A percentile compares a stretch with the other conserved stretches of the same genome.
Conservation (phyloP, 768 basidiomycete species). For the Rhizopogon salebrosus region DNA sequence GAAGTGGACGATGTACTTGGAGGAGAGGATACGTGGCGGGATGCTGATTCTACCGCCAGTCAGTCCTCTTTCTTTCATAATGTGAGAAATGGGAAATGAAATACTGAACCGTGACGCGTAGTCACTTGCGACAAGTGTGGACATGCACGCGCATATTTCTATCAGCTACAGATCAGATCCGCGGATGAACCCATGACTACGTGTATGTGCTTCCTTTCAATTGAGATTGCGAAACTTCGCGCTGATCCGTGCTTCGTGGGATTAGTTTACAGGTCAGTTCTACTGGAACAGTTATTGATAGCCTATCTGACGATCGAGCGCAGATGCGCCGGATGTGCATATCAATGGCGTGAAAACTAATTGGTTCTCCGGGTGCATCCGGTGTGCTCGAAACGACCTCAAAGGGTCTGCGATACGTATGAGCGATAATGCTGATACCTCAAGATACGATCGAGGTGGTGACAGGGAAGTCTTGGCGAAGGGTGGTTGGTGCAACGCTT, state of each 20-base stretch:
- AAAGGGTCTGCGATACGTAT: not conserved
- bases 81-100: too few species aligned
- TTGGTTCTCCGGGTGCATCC: not conserved
- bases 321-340: conserved; percentile 59
- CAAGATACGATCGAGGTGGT: too few species aligned
- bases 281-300: not conserved
- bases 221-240: not conserved
- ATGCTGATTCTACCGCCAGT: conserved; percentile 87
- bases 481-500: too few species aligned
- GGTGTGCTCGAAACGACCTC: not conserved
- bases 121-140: conserved; percentile 55
- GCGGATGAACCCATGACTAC: conserved; percentile 88
- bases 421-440: too few species aligned
- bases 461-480: too few species aligned
- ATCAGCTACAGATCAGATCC: conserved; percentile 93
- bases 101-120: conserved; percentile 13
- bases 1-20: conserved; percentile 94
- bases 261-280: not conserved
- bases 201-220: conserved; percentile 23
- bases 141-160: conserved; percentile 81
- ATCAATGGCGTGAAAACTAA: conserved; percentile 70
- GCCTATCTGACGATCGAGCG: not conserved
- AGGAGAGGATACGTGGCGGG: conserved; percentile 89
- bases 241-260: not conserved
- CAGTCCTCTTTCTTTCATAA: conserved; percentile 9